phyloP scores from a whole-genome alignment of 2,329 filamentous ascomycete species.

The Fusarium albosuccineum region DNA sequence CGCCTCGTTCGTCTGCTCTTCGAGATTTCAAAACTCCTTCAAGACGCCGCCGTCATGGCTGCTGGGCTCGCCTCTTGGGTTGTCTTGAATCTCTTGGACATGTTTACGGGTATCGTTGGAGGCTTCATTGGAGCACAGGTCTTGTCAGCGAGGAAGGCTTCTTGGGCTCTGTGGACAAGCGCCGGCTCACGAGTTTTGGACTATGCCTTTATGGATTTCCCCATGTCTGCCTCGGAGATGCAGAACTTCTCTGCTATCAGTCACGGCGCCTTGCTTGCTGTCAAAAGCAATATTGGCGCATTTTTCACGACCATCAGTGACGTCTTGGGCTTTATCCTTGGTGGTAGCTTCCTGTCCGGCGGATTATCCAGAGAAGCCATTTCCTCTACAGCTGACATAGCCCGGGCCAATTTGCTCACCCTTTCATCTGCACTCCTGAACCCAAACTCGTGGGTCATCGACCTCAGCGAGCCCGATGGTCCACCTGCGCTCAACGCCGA shows the following conservation, averaged over 20 bases:
- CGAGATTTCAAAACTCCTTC: conserved; percentile 79
- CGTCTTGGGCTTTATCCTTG: conserved; percentile 58
- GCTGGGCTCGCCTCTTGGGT: conserved; percentile 67
- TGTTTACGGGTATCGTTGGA: conserved; percentile 52
- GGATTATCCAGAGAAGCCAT: conserved; percentile 26
- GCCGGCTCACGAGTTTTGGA: conserved; percentile 63
- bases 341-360: conserved; percentile 54
- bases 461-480: conserved; percentile 60
- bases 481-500: conserved; percentile 63
- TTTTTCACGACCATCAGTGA: conserved; percentile 56
- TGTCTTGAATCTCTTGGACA: conserved; percentile 55
- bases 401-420: conserved; percentile 34
- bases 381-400: conserved; percentile 20
- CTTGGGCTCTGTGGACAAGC: conserved; percentile 58
- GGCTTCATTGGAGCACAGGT: conserved; percentile 49
- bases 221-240: conserved; percentile 71
- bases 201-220: conserved; percentile 64
- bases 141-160: conserved; percentile 52
- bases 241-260: conserved; percentile 83
- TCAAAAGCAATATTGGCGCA: conserved; percentile 66
- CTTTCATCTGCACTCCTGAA: conserved; percentile 53
- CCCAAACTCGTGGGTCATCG: conserved; percentile 71
- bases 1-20: conserved; percentile 81
- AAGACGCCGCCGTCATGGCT: conserved; percentile 79
- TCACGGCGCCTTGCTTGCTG: conserved; percentile 74